phyloP scores from a whole-genome alignment of 2,329 filamentous ascomycete genomes.

The Lomentospora prolificans region DNA sequence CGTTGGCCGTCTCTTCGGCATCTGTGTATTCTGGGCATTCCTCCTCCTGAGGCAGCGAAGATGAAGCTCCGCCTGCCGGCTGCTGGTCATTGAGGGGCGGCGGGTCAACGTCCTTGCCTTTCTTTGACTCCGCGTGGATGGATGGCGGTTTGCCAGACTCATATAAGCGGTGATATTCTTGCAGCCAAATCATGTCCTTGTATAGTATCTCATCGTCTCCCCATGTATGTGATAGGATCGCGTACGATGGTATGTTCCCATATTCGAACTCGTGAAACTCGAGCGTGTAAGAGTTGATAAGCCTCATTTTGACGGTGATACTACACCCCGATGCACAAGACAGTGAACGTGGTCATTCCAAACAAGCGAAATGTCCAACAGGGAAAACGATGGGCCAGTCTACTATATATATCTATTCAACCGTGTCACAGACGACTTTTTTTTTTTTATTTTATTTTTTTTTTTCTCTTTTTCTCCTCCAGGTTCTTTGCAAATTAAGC shows the following conservation, averaged over 20 bases:
- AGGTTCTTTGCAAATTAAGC: too few species aligned
- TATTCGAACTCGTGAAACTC: slow-evolving; percentile 14
- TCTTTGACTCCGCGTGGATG: neutral
- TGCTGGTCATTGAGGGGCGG: neutral
- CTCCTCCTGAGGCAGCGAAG: neutral
- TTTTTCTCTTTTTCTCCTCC: too few species aligned
- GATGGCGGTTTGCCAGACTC: slow-evolving; percentile 4
- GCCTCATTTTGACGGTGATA: slow-evolving; percentile 13
- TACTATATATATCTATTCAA: too few species aligned
- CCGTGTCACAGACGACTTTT: too few species aligned
- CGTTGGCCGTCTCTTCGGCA: slow-evolving; percentile 1
- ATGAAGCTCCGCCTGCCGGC: neutral
- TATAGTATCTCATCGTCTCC: slow-evolving; percentile 18
- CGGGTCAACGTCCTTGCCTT: neutral
- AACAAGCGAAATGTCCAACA: too few species aligned
- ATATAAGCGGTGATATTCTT: slow-evolving; percentile 12
- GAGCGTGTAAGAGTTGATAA: slow-evolving; percentile 15
- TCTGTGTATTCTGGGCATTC: slow-evolving; percentile 4
- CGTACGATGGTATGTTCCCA: slow-evolving; percentile 15
- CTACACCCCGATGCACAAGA: neutral
- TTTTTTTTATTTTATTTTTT: too few species aligned
- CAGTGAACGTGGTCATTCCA: neutral
- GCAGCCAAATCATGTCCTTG: slow-evolving; percentile 15
- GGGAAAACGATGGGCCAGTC: too few species aligned
- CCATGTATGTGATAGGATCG: slow-evolving; percentile 23